These are phyloP conservation scores for Sporothrix sp. DNA, from an alignment of 2,329 filamentous ascomycete genomes.

Conservation along the genomic window DNA sequence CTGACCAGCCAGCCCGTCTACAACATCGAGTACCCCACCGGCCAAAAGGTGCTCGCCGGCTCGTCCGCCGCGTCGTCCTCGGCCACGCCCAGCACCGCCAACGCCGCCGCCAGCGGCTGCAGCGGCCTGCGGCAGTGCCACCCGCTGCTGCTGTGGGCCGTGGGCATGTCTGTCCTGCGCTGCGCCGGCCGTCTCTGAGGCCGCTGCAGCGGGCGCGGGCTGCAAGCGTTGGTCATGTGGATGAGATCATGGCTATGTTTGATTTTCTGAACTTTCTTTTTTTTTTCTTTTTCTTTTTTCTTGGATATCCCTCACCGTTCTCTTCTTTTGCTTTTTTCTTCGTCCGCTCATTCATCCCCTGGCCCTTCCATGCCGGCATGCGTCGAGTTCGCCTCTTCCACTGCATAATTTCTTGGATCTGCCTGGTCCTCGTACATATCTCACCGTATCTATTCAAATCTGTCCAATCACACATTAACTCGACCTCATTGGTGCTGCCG, in stretches of 20 bases:
- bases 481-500: no score
- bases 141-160: background rate
- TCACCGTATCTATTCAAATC: no score
- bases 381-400: background rate
- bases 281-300: no score
- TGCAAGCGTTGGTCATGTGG: background rate
- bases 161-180: background rate
- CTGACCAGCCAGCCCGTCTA: conserved; percentile 34
- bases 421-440: no score
- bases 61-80: conserved; percentile 6
- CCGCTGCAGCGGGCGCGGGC: background rate
- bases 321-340: background rate
- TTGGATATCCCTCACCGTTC: conserved; percentile 10
- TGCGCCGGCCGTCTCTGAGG: conserved; percentile 2
- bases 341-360: background rate
- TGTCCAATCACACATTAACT: no score
- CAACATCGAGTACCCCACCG: conserved; percentile 44
- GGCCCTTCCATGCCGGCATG: no score
- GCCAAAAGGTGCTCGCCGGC: conserved; percentile 31
- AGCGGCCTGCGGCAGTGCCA: background rate
- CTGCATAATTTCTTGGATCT: no score
- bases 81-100: background rate
- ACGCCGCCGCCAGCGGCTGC: background rate
- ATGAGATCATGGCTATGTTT: background rate
- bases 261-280: background rate